Evolutionary conservation across 2,329 filamentous ascomycete genomes (phyloP).

Genomic region (Cladosporium phlei): DNA sequence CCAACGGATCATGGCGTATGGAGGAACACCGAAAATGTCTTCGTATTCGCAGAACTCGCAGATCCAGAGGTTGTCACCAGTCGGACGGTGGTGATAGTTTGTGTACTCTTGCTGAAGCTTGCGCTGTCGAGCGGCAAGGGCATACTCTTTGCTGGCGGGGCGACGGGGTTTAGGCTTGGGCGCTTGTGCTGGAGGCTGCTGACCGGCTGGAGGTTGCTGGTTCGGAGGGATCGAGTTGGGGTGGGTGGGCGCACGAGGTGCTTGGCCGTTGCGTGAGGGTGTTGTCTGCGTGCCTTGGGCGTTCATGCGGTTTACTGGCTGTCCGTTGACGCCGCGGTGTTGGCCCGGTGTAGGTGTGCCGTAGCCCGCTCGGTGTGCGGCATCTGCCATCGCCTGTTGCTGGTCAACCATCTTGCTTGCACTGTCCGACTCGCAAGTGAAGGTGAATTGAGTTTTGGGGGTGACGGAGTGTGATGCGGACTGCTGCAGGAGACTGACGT

Average conservation of each 20-base stretch:
- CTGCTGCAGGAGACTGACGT: conserved; percentile 71
- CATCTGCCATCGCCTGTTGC: conserved; percentile 19
- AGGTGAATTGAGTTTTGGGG: conserved; percentile 86
- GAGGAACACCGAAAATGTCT: conserved; percentile 83
- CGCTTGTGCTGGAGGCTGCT: conserved; percentile 35
- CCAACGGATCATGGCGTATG: conserved; percentile 75
- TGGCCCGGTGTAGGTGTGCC: conserved; percentile 6
- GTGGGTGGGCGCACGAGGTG: conserved; percentile 9
- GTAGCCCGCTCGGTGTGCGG: conserved; percentile 15
- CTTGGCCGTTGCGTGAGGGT: conserved; percentile 1
- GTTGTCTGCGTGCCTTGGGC: conserved; percentile 27
- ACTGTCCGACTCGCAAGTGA: conserved; percentile 88
- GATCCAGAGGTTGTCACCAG: conserved; percentile 76
- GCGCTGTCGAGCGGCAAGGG: conserved; percentile 69
- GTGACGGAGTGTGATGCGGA: conserved; percentile 53
- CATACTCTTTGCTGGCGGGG: conserved; percentile 63
- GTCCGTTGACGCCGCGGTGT: conserved; percentile 5
- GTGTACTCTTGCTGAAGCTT: conserved; percentile 70
- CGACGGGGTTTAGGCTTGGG: conserved; percentile 57
- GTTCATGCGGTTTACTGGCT: conserved; percentile 1
- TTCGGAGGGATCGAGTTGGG: conserved; percentile 5
- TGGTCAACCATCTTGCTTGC: conserved; percentile 63
- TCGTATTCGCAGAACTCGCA: conserved; percentile 99
- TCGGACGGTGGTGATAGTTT: conserved; percentile 70
- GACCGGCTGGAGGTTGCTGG: conserved; percentile 20